Base-by-base conservation (phyloP, 1,139 yeast species). In the Debaryomyces fabryi region DNA sequence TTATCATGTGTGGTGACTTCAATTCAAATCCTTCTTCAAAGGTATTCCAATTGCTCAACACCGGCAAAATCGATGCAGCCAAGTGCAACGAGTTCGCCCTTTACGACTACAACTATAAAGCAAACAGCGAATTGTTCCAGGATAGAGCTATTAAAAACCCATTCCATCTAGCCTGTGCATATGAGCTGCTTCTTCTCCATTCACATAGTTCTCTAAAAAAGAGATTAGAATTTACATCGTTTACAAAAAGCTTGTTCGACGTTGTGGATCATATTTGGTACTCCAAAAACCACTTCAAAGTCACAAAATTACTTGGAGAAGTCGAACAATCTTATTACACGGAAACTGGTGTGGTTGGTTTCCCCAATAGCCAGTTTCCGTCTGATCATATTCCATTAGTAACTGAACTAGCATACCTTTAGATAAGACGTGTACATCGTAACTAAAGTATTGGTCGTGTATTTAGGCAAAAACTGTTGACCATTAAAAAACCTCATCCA, bases 261-360 rank as follows among this genome's bases (percentile, higher is more conserved):
- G 74, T 81, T 1, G 78, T 82, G 45, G 86, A 82, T 56, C 83
- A 82, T 58, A 76, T 82, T n/a, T 81, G 85, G 83, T 78, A 69
- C 53, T 77, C 77, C 49, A 66, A 67, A 15, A 62, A 67, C 54
- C 55, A 53, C 27, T 57, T 63, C 37, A 46, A 49, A 23, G 58
- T 59, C 2, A 40, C 48, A n/a, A 51, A 52, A 36, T 49, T 65
- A 15, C 49, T 65, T 18, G 58, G 68, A 23, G 63, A 55, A 24
- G 69, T 65, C 20, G 60, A 62, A 45, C 45, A 48, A n/a, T 37
- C 43, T 3, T 65, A 64, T 45, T 53, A 53, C 25, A 29, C 49
- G 10, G 49, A 51, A 35, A 43, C 46, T n/a, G 40, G 51, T 12
- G 54, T 60, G 2, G 46, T 50, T 10, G 77, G 78, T 2, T 72